Conservation (phyloP, 1,139 yeast genomes). For the Geotrichum phurueaensis region DNA sequence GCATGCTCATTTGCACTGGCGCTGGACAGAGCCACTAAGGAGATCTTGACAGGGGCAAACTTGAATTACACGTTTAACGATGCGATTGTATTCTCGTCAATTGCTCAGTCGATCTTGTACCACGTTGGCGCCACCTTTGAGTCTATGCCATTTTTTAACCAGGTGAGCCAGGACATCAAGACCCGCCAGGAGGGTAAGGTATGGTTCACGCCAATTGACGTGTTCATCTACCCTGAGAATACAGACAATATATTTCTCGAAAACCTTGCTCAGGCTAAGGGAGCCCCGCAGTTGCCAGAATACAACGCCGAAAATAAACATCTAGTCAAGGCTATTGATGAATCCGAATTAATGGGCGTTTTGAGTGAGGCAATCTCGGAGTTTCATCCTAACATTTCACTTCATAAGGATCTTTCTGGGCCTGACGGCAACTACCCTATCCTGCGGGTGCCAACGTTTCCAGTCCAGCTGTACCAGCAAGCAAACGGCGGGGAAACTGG, state of each 20-base stretch:
- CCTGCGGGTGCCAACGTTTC: not conserved
- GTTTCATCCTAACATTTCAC: slow-evolving; percentile 1
- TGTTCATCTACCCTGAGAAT: slow-evolving; percentile 12
- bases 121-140: slow-evolving; percentile 22
- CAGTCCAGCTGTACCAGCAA: not conserved
- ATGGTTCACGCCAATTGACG: slow-evolving; percentile 23
- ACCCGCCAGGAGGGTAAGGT: slow-evolving; percentile 19
- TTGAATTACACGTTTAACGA: slow-evolving; percentile 21
- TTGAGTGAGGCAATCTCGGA: slow-evolving; percentile 1
- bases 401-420: slow-evolving; percentile 1
- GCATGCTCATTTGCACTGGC: slow-evolving; percentile 23
- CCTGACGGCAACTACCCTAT: not conserved
- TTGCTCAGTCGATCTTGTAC: slow-evolving; percentile 24
- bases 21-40: slow-evolving; percentile 20
- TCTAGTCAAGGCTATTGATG: slow-evolving; percentile 1
- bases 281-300: not conserved
- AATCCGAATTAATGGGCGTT: not conserved
- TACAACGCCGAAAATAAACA: not conserved
- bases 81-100: slow-evolving; percentile 23
- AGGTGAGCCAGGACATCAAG: slow-evolving; percentile 20
- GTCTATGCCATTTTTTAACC: slow-evolving; percentile 18
- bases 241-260: not conserved
- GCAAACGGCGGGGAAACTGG: not conserved
- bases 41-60: slow-evolving; percentile 16
- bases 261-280: not conserved